These are phyloP conservation scores for Fusarium mexicanum DNA, from an alignment of 2,329 filamentous ascomycete genomes.

Conservation along the genomic window DNA sequence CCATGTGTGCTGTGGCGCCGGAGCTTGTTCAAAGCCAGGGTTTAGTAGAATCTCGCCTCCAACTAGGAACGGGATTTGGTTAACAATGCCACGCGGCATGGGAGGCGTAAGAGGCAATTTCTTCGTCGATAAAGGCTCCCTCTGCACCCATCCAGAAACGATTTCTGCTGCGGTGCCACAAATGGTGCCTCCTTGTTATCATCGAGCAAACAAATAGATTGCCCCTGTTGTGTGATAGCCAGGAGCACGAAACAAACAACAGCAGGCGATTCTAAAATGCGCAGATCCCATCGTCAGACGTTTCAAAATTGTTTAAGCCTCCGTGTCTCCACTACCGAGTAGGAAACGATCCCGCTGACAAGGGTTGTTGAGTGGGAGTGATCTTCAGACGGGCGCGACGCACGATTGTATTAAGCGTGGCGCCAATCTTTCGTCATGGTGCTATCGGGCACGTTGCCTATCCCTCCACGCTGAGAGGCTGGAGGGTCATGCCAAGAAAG, in stretches of 20 bases:
- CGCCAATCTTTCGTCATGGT: conserved; percentile 34
- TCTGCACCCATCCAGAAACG: conserved; percentile 7
- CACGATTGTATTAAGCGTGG: conserved; percentile 27
- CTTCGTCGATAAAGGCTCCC: background rate
- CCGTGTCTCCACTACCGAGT: background rate
- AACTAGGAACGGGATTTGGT: conserved; percentile 2
- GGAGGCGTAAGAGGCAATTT: conserved; percentile 1
- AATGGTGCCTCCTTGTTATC: conserved; percentile 13
- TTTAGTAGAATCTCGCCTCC: background rate
- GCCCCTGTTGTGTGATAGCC: background rate
- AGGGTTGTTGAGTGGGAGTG: conserved; percentile 7
- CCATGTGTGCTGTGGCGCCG: conserved; percentile 27
- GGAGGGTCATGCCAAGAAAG: conserved; percentile 11
- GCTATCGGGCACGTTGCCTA: conserved; percentile 31
- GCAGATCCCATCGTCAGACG: conserved; percentile 15
- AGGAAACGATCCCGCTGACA: conserved; percentile 12
- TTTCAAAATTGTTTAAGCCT: conserved; percentile 12
- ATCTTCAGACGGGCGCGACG: conserved; percentile 14
- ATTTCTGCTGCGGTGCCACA: background rate
- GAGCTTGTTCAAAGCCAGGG: conserved; percentile 12
- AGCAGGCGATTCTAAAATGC: background rate
- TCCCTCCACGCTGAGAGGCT: conserved; percentile 32
- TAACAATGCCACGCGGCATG: conserved; percentile 26
- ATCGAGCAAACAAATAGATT: conserved; percentile 13
- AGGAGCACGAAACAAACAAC: background rate